These are phyloP conservation scores for Pyrenula aspistea DNA, from an alignment of 495 filamentous ascomycete species.

Conservation along the genomic window DNA sequence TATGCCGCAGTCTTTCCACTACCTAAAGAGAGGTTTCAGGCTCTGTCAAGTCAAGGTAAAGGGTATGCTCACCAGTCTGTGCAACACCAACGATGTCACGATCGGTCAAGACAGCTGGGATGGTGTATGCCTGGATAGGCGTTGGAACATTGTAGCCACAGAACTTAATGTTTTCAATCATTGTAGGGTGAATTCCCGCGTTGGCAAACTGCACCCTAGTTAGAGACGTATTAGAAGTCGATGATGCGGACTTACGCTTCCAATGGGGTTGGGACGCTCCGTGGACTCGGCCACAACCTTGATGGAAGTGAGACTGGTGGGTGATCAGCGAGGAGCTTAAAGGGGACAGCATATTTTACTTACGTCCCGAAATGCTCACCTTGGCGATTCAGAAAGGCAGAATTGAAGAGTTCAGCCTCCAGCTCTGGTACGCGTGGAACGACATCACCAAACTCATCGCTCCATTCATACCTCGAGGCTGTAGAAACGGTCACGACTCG, in stretches of 20 bases:
- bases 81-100: constrained; percentile 78
- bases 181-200: constrained; percentile 74
- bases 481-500: constrained; percentile 40
- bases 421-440: constrained; percentile 56
- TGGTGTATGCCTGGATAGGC: constrained; percentile 71
- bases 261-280: constrained; percentile 17
- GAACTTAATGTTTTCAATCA: constrained; percentile 65
- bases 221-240: constrained; percentile 31
- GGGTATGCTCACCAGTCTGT: constrained; percentile 69
- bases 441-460: constrained; percentile 74
- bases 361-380: constrained; percentile 30
- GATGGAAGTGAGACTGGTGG: constrained; percentile 19
- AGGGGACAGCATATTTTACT: constrained; percentile 7
- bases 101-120: constrained; percentile 62
- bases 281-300: constrained; percentile 21
- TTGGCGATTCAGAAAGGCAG: constrained; percentile 26
- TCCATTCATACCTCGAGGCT: constrained; percentile 67
- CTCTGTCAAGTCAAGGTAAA: background rate
- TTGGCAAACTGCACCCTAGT: constrained; percentile 44
- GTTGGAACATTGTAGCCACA: constrained; percentile 59
- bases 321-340: background rate
- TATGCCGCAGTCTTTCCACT: constrained; percentile 95
- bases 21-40: constrained; percentile 53
- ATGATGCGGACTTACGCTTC: constrained; percentile 27
- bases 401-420: constrained; percentile 61